Percentiles rank a stretch among this genome's conserved stretches.
phyloP scores from a whole-genome alignment of 1,284 basidiomycete species.

The Xerocomus amazonicus region DNA sequence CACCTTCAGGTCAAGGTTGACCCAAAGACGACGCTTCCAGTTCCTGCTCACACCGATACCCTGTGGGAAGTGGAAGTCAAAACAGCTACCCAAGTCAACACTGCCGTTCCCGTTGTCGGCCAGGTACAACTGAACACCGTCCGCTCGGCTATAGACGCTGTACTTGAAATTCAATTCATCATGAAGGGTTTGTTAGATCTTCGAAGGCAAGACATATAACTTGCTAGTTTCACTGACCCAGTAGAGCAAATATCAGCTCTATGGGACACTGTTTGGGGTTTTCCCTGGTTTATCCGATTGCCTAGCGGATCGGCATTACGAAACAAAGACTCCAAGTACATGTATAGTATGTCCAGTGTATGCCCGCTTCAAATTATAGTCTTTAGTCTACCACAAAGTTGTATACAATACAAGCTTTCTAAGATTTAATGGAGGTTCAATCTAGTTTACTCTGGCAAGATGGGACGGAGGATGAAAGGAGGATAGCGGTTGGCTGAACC shows the following conservation, averaged over 20 bases:
- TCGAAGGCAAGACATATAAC: constrained; percentile 43
- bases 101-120: constrained; percentile 65
- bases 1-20: constrained; percentile 47
- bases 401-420: too few relatives aligned
- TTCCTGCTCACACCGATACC: constrained; percentile 68
- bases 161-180: constrained; percentile 70
- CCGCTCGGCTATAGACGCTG: constrained; percentile 55
- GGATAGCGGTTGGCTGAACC: too few relatives aligned
- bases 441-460: too few relatives aligned
- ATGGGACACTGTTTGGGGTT: too few relatives aligned
- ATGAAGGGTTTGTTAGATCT: constrained; percentile 78
- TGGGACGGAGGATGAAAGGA: too few relatives aligned
- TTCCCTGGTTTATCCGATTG: too few relatives aligned
- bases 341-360: too few relatives aligned
- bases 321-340: too few relatives aligned
- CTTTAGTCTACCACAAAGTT: too few relatives aligned
- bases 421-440: too few relatives aligned
- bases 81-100: constrained; percentile 68
- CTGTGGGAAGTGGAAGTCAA: constrained; percentile 83
- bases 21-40: constrained; percentile 64
- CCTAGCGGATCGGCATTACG: too few relatives aligned
- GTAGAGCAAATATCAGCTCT: not conserved
- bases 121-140: constrained; percentile 36
- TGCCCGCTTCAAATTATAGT: too few relatives aligned
- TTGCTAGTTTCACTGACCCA: not conserved